A percentile compares a stretch with the other conserved stretches of the same genome.
Conservation (phyloP, 352 stramenopile species). For the Blastocystis hominis region DNA sequence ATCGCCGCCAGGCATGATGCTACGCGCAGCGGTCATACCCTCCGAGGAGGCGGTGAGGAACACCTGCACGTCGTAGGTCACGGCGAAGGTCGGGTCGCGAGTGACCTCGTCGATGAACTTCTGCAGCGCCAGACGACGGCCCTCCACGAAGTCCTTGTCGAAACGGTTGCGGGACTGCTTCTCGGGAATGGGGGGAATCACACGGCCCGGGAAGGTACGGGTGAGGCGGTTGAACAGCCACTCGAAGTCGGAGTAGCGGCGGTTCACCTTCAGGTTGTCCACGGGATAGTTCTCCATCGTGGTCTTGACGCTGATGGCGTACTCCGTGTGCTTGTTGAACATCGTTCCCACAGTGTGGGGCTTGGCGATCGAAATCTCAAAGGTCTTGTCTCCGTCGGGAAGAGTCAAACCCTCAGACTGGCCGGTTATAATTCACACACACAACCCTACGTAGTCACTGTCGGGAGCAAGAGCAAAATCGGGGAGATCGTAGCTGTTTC, state of each 20-base stretch:
- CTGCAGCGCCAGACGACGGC: conserved; percentile 42
- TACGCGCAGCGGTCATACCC: conserved; percentile 32
- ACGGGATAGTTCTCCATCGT: conserved; percentile 49
- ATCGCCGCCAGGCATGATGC: conserved; percentile 3
- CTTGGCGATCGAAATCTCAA: conserved; percentile 7
- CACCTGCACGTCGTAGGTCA: conserved; percentile 54
- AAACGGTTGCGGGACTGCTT: conserved; percentile 54
- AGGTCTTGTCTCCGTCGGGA: conserved; percentile 20
- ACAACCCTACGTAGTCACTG: background rate
- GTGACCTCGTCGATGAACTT: conserved; percentile 57
- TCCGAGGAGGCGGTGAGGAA: conserved; percentile 46
- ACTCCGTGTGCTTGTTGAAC: conserved; percentile 56
- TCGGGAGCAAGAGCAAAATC: conserved; percentile 19
- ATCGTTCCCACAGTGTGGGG: conserved; percentile 42
- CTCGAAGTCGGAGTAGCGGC: conserved; percentile 54
- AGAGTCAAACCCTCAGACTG: conserved; percentile 30
- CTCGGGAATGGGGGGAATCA: conserved; percentile 57
- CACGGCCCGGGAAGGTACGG: conserved; percentile 22
- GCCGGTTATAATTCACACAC: background rate
- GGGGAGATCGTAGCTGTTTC: conserved; percentile 12
- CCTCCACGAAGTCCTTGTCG: conserved; percentile 56
- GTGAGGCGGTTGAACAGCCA: conserved; percentile 47
- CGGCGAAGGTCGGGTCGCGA: conserved; percentile 7
- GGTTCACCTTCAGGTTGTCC: conserved; percentile 32
- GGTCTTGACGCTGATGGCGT: conserved; percentile 48